Evolutionary conservation across 345 rosid species (phyloP).

Genomic region (Cardamine resedifolia): DNA sequence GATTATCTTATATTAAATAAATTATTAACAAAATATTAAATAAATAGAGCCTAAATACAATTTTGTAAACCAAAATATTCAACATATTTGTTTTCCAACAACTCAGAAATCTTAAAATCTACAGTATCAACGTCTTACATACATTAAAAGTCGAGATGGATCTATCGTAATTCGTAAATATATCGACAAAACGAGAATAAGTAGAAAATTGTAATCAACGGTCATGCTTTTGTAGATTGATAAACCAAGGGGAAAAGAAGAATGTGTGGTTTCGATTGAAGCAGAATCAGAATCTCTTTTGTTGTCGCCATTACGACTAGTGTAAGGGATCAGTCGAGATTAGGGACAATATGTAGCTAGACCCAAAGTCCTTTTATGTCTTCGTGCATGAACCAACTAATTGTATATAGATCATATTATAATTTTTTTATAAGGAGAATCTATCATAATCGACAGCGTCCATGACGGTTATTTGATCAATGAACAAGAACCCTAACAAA

Average conservation of each 20-base stretch:
- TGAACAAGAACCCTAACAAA: not conserved
- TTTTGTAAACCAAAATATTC: too few relatives aligned
- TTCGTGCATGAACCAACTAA: constrained; percentile 36
- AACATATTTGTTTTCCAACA: too few relatives aligned
- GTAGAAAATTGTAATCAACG: not conserved
- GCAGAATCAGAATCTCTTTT: constrained; percentile 27
- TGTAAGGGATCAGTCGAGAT: constrained; percentile 23
- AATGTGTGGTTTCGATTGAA: constrained; percentile 27
- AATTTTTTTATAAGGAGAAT: too few relatives aligned
- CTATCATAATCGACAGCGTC: constrained; percentile 21
- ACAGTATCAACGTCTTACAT: not conserved
- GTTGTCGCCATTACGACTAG: constrained; percentile 36
- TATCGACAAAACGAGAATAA: not conserved
- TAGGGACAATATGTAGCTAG: constrained; percentile 30
- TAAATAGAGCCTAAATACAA: not conserved
- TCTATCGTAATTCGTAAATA: not conserved
- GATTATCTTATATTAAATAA: not conserved
- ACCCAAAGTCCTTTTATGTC: constrained; percentile 21
- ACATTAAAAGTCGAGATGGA: not conserved
- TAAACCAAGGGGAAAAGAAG: not conserved
- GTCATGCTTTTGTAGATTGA: constrained; percentile 13
- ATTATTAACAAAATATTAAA: not conserved
- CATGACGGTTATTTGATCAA: not conserved
- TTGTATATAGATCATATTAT: constrained; percentile 4
- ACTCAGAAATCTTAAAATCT: not conserved